These are phyloP conservation scores for Sicyos edulis DNA, from an alignment of 306 rosid species.

Conservation along the genomic window DNA sequence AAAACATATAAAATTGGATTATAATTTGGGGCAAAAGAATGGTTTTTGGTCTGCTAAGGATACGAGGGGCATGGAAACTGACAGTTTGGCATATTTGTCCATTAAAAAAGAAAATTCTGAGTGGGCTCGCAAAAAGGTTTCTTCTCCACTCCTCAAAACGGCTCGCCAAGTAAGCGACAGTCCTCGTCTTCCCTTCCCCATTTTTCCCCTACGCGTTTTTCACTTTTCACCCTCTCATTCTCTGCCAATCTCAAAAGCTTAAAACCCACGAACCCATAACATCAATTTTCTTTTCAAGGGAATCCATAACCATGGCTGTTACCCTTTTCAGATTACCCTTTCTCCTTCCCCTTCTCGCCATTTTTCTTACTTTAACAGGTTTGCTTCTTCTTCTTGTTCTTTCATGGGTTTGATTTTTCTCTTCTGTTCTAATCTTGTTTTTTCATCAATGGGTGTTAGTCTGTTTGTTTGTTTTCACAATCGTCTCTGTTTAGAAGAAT, in stretches of 20 bases:
- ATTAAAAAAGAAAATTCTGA: neutral
- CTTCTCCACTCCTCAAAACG: conserved; percentile 13
- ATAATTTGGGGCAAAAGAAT: neutral
- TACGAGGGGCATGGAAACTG: conserved; percentile 1
- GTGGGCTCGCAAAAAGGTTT: conserved; percentile 8
- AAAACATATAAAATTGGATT: neutral
- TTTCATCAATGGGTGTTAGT: neutral
- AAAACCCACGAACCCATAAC: conserved; percentile 8
- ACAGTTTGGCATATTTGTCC: conserved; percentile 19
- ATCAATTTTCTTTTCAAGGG: neutral
- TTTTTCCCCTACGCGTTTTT: conserved; percentile 10
- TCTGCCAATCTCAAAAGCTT: neutral
- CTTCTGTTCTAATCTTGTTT: neutral
- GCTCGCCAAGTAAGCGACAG: neutral
- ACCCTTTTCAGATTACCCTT: conserved; percentile 1
- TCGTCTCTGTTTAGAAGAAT: neutral
- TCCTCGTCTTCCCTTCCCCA: neutral
- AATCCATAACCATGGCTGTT: neutral
- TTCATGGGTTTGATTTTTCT: neutral
- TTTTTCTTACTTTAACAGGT: conserved; percentile 13
- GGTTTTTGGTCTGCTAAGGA: neutral
- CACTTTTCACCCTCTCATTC: neutral
- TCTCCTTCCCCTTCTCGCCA: neutral
- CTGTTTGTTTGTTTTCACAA: neutral
- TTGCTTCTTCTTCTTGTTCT: conserved; percentile 11